phyloP scores from a whole-genome alignment of 805 yeast genomes.

The Saturnispora bothae region DNA sequence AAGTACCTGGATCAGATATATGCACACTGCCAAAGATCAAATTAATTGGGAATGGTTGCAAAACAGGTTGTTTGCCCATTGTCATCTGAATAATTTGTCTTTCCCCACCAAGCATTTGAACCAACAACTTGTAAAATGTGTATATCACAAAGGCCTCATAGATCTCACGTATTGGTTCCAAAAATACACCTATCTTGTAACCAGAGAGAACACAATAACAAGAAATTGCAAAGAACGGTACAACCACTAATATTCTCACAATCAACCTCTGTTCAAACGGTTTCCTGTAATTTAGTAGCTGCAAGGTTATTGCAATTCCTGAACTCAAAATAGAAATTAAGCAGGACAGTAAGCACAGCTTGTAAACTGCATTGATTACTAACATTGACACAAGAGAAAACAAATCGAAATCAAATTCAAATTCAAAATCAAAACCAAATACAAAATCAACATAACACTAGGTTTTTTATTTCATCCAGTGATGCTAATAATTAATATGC shows the following conservation, averaged over 20 bases:
- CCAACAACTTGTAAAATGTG: conserved; percentile 77
- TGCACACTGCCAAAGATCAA: conserved; percentile 50
- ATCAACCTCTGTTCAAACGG: conserved; percentile 82
- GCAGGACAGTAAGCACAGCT: too few relatives aligned
- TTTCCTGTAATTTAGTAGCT: conserved; percentile 66
- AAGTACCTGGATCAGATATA: conserved; percentile 76
- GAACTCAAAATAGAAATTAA: conserved; percentile 31
- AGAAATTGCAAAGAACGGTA: conserved; percentile 69
- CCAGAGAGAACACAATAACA: conserved; percentile 49
- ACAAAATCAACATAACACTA: too few relatives aligned
- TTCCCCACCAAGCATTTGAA: conserved; percentile 87
- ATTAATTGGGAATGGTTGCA: too few relatives aligned
- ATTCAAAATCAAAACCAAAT: too few relatives aligned
- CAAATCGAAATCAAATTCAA: too few relatives aligned
- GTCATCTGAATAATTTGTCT: conserved; percentile 56
- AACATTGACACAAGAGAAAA: too few relatives aligned
- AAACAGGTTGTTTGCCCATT: conserved; percentile 51
- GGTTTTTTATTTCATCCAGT: too few relatives aligned
- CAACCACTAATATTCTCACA: conserved; percentile 69
- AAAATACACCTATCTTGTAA: conserved; percentile 33
- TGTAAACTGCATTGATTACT: too few relatives aligned
- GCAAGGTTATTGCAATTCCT: conserved; percentile 36
- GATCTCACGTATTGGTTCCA: conserved; percentile 76
- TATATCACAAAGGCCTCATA: conserved; percentile 96
- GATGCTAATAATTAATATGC: too few relatives aligned